Conservation (phyloP, 306 rosid species). For the Canavalia ensiformis region DNA sequence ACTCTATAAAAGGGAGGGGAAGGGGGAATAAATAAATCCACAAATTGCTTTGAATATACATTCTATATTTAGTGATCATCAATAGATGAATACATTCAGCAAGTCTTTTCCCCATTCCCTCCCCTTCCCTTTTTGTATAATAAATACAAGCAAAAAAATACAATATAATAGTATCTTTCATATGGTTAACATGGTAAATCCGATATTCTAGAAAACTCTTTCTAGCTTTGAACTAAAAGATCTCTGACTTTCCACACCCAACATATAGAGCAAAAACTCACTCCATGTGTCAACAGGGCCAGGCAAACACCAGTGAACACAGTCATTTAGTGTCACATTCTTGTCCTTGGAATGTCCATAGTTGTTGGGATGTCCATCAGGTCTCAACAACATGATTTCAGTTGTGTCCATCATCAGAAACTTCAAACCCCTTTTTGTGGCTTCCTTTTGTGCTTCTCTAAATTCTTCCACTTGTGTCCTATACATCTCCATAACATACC, state of each 20-base stretch:
- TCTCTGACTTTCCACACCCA: conserved; percentile 52
- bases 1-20: too few relatives aligned
- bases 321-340: conserved; percentile 70
- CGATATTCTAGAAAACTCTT: conserved; percentile 26
- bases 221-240: conserved; percentile 37
- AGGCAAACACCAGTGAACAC: conserved; percentile 98
- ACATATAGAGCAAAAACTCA: conserved; percentile 72
- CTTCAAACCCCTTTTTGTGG: conserved; percentile 57
- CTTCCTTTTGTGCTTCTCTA: conserved; percentile 60
- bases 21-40: too few relatives aligned
- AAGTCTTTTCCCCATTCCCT: background rate
- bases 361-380: conserved; percentile 92
- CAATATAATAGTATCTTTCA: background rate
- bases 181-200: conserved; percentile 31
- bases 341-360: conserved; percentile 59
- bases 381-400: conserved; percentile 77
- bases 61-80: background rate
- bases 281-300: conserved; percentile 98
- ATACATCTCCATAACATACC: conserved; percentile 55
- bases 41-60: conserved; percentile 11
- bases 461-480: conserved; percentile 69
- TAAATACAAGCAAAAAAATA: conserved; percentile 20
- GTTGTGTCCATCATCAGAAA: conserved; percentile 73
- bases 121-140: background rate
- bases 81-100: conserved; percentile 16